Conservation (phyloP, 441 rosid genomes). For the Erodium chrysanthum region DNA sequence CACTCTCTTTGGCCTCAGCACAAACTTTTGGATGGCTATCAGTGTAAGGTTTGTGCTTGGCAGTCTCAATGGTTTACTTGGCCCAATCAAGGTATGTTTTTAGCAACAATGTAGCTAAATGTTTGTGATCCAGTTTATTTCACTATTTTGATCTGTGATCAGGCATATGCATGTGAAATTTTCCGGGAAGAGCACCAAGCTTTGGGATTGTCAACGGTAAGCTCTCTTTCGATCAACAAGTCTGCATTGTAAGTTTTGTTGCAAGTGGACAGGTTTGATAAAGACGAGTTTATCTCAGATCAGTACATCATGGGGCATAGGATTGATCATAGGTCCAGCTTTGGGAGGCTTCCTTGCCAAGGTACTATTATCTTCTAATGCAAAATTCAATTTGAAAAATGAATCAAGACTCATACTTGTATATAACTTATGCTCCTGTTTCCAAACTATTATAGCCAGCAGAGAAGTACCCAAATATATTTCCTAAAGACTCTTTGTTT, state of each 20-base stretch:
- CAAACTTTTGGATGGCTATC: slow-evolving; percentile 79
- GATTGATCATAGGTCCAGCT: slow-evolving; percentile 89
- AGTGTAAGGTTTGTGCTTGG: slow-evolving; percentile 67
- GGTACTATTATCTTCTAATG: slow-evolving; percentile 28
- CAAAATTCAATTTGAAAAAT: too few species aligned
- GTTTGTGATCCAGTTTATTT: not conserved
- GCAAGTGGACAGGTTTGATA: too few species aligned
- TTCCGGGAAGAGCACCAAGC: slow-evolving; percentile 66
- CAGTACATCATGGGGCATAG: slow-evolving; percentile 86
- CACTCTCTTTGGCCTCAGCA: slow-evolving; percentile 73
- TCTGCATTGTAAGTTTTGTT: too few species aligned
- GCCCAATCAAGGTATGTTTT: slow-evolving; percentile 60
- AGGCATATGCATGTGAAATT: slow-evolving; percentile 77
- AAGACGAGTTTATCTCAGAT: slow-evolving; percentile 30
- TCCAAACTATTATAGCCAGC: slow-evolving; percentile 46
- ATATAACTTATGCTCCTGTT: not conserved
- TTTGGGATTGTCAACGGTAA: slow-evolving; percentile 65
- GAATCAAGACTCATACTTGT: too few species aligned
- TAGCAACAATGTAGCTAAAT: too few species aligned
- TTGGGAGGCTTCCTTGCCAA: slow-evolving; percentile 85
- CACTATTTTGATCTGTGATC: not conserved
- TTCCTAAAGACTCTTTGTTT: slow-evolving; percentile 57
- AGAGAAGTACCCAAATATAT: slow-evolving; percentile 57
- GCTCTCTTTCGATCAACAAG: slow-evolving; percentile 11
- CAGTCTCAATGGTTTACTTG: slow-evolving; percentile 64